Conservation (phyloP, 2,329 filamentous ascomycete species). For the Penicillium sp. region DNA sequence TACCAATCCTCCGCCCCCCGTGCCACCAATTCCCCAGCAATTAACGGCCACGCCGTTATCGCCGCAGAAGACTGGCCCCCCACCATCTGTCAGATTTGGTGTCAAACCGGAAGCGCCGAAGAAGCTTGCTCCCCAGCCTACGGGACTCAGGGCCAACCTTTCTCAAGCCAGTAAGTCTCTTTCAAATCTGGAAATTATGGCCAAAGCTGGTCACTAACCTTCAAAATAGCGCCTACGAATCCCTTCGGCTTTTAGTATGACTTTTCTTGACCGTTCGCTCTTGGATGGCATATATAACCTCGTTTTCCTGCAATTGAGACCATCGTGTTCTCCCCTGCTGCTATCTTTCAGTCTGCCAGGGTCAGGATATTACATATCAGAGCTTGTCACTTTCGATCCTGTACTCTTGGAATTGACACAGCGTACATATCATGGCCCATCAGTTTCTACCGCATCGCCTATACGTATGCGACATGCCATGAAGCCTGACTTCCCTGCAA, state of each 20-base stretch:
- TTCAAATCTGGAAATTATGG: background rate
- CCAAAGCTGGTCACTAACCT: conserved; percentile 13
- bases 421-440: conserved; percentile 25
- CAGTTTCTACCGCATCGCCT: conserved; percentile 11
- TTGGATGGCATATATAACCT: conserved; percentile 30
- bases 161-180: conserved; percentile 85
- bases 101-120: conserved; percentile 66
- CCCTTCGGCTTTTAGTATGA: conserved; percentile 63
- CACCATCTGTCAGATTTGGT: conserved; percentile 86
- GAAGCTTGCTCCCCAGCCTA: conserved; percentile 79
- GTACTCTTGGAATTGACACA: conserved; percentile 15
- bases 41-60: conserved; percentile 62
- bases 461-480: conserved; percentile 14
- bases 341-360: conserved; percentile 3
- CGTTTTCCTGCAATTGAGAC: conserved; percentile 12
- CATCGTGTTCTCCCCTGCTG: conserved; percentile 2
- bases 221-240: conserved; percentile 60
- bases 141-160: conserved; percentile 84
- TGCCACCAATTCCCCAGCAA: conserved; percentile 58
- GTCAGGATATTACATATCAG: conserved; percentile 12
- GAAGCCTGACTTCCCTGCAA: conserved; percentile 12
- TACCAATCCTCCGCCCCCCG: conserved; percentile 51
- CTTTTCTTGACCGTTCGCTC: conserved; percentile 3
- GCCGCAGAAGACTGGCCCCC: conserved; percentile 78
- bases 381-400: conserved; percentile 17